Evolutionary conservation across 805 yeast genomes (phyloP).

Genomic region (Diddensiella santjacobensis): DNA sequence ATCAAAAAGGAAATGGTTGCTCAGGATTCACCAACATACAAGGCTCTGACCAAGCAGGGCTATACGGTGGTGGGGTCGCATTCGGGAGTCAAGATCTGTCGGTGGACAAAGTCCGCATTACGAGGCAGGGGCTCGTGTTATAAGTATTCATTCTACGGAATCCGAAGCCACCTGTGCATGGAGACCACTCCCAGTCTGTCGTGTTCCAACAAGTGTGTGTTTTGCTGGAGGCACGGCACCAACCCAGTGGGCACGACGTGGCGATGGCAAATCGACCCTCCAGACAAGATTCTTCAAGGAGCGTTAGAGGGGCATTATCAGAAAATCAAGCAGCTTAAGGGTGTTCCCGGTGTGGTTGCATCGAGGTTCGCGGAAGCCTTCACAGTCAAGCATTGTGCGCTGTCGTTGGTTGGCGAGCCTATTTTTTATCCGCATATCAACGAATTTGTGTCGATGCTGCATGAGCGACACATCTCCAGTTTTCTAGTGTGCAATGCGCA

Average conservation of each 20-base stretch:
- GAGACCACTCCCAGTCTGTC: slow-evolving; percentile 92
- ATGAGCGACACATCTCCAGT: slow-evolving; percentile 73
- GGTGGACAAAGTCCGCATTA: slow-evolving; percentile 94
- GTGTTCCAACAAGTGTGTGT: slow-evolving; percentile 92
- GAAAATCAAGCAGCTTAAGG: slow-evolving; percentile 90
- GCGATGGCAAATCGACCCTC: slow-evolving; percentile 95
- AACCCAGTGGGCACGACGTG: slow-evolving; percentile 94
- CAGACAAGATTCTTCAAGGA: slow-evolving; percentile 77
- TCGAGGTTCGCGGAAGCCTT: slow-evolving; percentile 91
- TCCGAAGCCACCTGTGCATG: slow-evolving; percentile 88
- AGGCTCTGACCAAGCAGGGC: slow-evolving; percentile 87
- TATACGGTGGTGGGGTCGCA: slow-evolving; percentile 91
- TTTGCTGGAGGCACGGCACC: slow-evolving; percentile 97
- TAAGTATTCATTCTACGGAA: slow-evolving; percentile 88
- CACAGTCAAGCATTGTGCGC: slow-evolving; percentile 83
- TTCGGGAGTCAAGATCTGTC: slow-evolving; percentile 90
- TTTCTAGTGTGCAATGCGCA: slow-evolving; percentile 94
- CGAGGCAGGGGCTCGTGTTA: slow-evolving; percentile 94
- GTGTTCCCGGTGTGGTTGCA: slow-evolving; percentile 90
- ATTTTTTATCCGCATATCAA: slow-evolving; percentile 89
- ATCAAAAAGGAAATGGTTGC: slow-evolving; percentile 78
- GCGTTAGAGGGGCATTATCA: slow-evolving; percentile 87
- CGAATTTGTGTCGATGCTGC: slow-evolving; percentile 76
- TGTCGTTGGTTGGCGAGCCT: slow-evolving; percentile 92
- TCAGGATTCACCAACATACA: slow-evolving; percentile 80